phyloP scores from a whole-genome alignment of 2,329 filamentous ascomycete species.

The Sporothrix variecibatus region DNA sequence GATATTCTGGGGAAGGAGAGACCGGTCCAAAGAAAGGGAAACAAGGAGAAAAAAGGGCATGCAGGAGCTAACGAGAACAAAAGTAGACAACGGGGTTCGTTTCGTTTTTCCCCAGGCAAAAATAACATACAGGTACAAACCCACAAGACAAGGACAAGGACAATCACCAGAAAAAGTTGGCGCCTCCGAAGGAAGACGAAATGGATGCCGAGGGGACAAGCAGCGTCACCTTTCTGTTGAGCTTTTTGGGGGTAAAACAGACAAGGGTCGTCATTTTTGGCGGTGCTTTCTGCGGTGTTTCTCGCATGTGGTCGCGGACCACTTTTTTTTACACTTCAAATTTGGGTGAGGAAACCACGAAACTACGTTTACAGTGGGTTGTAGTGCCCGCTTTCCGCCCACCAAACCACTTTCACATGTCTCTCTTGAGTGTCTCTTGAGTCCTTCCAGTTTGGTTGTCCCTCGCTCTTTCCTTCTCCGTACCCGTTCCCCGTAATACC shows the following conservation, averaged over 20 bases:
- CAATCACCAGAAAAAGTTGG: not conserved
- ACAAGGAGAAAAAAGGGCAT: not conserved
- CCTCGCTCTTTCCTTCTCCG: conserved; percentile 5
- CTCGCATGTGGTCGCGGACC: conserved; percentile 19
- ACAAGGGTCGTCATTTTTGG: not conserved
- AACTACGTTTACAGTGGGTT: not conserved
- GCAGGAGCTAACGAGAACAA: conserved; percentile 5
- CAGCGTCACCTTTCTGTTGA: not conserved
- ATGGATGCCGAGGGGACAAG: conserved; percentile 5
- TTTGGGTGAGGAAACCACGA: no score
- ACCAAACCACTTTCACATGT: conserved; percentile 22
- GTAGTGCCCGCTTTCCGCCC: not conserved
- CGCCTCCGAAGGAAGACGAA: not conserved
- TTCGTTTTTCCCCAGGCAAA: not conserved
- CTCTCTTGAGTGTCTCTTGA: no score
- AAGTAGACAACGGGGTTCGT: conserved; percentile 1
- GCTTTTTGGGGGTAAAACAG: not conserved
- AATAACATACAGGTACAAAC: not conserved
- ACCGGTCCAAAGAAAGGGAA: not conserved
- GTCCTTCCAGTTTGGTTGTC: not conserved
- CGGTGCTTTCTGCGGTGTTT: not conserved
- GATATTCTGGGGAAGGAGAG: conserved; percentile 3
- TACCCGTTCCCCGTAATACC: not conserved
- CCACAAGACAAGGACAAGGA: not conserved
- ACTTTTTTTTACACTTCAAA: not conserved